phyloP scores from a whole-genome alignment of 2,329 filamentous ascomycete genomes.

The Fusarium anthophilum region DNA sequence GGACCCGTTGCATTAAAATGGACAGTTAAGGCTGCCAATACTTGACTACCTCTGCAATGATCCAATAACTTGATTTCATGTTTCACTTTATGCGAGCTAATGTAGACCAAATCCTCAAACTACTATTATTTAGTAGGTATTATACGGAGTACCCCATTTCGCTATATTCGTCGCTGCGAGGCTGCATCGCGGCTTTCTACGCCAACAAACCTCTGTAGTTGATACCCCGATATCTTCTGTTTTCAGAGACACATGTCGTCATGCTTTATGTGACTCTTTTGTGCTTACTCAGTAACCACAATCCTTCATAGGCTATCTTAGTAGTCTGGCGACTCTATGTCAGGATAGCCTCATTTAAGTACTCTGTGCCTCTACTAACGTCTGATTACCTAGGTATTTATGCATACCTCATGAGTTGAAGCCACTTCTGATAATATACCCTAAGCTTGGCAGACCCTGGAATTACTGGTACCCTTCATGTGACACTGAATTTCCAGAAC shows the following conservation, averaged over 20 bases:
- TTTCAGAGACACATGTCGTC: too few relatives aligned
- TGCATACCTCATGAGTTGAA: background rate
- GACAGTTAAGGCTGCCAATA: background rate
- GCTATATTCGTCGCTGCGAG: background rate
- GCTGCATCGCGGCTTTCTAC: background rate
- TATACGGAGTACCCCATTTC: background rate
- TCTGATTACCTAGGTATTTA: background rate
- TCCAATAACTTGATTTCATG: background rate
- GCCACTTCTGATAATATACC: background rate
- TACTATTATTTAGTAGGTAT: background rate
- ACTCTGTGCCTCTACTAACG: background rate
- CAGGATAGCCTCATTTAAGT: background rate
- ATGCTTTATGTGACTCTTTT: background rate
- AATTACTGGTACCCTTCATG: background rate
- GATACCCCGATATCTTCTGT: background rate
- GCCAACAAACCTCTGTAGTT: background rate
- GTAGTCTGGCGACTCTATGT: background rate
- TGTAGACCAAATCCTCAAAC: background rate
- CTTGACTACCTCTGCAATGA: background rate
- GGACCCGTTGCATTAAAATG: background rate
- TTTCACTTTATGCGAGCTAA: background rate
- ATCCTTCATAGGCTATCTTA: background rate
- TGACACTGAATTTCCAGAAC: slow-evolving; percentile 46
- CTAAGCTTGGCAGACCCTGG: background rate
- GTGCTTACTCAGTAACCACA: background rate